Conservation (phyloP, 768 basidiomycete species). For the Russula abietina region DNA sequence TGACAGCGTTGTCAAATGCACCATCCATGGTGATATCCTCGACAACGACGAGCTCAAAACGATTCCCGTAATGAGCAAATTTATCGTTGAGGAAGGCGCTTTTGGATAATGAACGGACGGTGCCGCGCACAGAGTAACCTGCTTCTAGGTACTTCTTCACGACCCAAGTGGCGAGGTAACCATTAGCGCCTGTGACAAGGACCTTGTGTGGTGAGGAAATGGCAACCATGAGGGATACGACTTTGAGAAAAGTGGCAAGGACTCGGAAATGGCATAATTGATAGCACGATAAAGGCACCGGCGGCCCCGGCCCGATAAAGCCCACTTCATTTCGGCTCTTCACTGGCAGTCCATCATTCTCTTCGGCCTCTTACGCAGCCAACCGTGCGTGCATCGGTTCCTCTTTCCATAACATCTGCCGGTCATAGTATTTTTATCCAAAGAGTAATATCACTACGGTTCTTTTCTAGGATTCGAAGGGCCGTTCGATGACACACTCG, state of each 20-base stretch:
- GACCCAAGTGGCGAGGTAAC: slow-evolving; percentile 57
- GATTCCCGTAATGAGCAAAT: slow-evolving; percentile 49
- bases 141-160: slow-evolving; percentile 49
- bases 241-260: not conserved
- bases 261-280: not conserved
- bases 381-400: no score
- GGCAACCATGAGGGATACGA: slow-evolving; percentile 33
- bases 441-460: no score
- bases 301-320: no score
- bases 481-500: slow-evolving; percentile 3
- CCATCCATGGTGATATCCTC: slow-evolving; percentile 57
- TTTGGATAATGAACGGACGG: slow-evolving; percentile 60
- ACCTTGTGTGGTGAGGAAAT: slow-evolving; percentile 34
- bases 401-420: no score
- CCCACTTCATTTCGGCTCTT: not conserved
- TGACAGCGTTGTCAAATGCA: slow-evolving; percentile 75
- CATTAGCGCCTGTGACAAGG: slow-evolving; percentile 55
- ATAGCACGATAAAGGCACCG: no score
- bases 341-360: no score
- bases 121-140: slow-evolving; percentile 60
- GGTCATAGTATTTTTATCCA: no score
- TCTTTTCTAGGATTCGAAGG: not conserved
- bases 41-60: slow-evolving; percentile 60
- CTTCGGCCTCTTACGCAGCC: no score
- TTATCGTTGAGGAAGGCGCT: slow-evolving; percentile 48